Percentiles rank a stretch among this genome's conserved stretches.
These are phyloP conservation scores for Escovopsis sp. DNA, from an alignment of 2,329 filamentous ascomycete species.

Conservation along the genomic window DNA sequence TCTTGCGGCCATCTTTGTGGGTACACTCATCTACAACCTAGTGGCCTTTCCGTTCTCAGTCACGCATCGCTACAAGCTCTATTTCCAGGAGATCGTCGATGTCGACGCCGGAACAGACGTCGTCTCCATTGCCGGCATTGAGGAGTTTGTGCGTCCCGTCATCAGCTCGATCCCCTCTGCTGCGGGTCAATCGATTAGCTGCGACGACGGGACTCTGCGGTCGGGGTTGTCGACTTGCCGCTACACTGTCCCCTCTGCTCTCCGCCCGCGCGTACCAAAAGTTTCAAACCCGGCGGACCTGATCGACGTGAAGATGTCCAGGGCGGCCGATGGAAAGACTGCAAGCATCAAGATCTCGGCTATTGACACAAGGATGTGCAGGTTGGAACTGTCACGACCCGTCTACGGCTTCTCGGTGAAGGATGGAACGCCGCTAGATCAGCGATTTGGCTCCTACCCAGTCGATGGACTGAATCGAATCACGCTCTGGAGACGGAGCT, in stretches of 20 bases:
- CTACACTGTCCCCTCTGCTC: conserved; percentile 43
- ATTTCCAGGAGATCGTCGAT: conserved; percentile 70
- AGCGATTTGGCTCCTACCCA: conserved; percentile 49
- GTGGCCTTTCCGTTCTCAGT: conserved; percentile 77
- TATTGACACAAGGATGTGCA: conserved; percentile 64
- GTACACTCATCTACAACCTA: conserved; percentile 74
- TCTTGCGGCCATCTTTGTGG: conserved; percentile 56
- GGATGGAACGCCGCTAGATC: conserved; percentile 43
- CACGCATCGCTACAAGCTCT: conserved; percentile 68
- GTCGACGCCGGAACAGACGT: conserved; percentile 56
- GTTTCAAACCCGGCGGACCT: conserved; percentile 36
- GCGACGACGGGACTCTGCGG: conserved; percentile 26
- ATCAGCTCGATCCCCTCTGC: conserved; percentile 58
- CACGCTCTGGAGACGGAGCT: conserved; percentile 69
- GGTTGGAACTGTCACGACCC: conserved; percentile 54
- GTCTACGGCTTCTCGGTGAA: conserved; percentile 50
- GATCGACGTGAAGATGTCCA: conserved; percentile 40
- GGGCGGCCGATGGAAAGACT: conserved; percentile 23
- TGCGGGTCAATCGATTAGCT: conserved; percentile 43
- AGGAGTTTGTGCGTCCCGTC: conserved; percentile 51
- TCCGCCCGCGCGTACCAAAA: conserved; percentile 45
- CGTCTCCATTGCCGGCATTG: conserved; percentile 54
- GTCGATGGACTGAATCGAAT: conserved; percentile 51
- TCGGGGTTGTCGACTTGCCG: conserved; percentile 45
- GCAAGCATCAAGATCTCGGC: conserved; percentile 55